Base-by-base conservation (phyloP, 2,329 filamentous ascomycete species). In the Fusarium bactridioides region DNA sequence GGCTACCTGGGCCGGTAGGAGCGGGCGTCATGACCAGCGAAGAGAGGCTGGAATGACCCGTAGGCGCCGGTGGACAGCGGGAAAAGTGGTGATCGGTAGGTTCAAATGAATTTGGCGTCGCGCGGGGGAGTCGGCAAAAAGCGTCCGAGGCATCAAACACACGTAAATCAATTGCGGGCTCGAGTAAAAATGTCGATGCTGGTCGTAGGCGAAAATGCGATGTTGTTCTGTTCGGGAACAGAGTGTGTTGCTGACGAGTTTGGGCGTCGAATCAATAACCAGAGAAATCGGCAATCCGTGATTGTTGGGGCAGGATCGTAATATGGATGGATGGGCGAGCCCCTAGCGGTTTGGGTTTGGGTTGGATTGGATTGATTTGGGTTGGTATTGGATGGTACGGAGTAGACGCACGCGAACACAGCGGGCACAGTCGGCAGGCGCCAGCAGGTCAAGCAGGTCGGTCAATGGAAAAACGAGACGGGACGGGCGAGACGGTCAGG, bases 11-110 rank as follows among this genome's bases (percentile, higher is more conserved):
- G 76, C 77, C 77, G 66, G 75, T 77, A 59, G 74, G 72, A 74
- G 76, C 78, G 65, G 79, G 76, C 79, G 80, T 79, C 80, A 82
- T 82, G 78, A 77, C 79, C 77, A 79, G 79, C 74, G 64, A 70
- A 58, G 51, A 50, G 67, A 57, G 54, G 64, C 75, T 73, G 69
- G 59, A 56, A 51, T 58, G 70, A 69, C 72, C 70, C 66, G 74
- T 57, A 62, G 68, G 58, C 64, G 61, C 60, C 56, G 60, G 40
- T 61, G 45, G 57, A 56, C 44, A 41, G 65, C 59, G 38, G 37
- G 41, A 37, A 51, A 54, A 43, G 59, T 56, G 63, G 54, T 71
- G 72, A 66, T 65, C 54, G 48, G 31, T 35, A 40, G 40, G 41
- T 54, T 45, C 64, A 73, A 71, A 76, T 77, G 69, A 62, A 60